Evolutionary conservation across 2,329 filamentous ascomycete genomes (phyloP).

Genomic region (Pseudocercospora ulei): DNA sequence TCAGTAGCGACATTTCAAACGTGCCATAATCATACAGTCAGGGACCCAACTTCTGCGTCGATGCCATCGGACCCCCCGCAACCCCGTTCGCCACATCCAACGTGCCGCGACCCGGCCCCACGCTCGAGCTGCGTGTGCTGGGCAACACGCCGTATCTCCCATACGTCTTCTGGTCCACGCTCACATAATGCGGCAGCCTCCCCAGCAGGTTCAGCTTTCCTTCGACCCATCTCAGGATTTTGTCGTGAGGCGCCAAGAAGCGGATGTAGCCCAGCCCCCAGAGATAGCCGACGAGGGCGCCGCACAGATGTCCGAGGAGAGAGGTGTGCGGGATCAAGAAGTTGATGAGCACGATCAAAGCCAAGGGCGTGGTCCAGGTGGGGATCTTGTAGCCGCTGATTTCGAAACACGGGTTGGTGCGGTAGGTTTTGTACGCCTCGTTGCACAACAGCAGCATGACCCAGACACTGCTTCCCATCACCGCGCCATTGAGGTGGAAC

Average conservation of each 20-base stretch:
- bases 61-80: constrained; percentile 53
- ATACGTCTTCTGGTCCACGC: constrained; percentile 90
- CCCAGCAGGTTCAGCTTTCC: constrained; percentile 75
- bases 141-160: constrained; percentile 85
- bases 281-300: constrained; percentile 72
- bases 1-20: constrained; percentile 4
- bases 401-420: constrained; percentile 66
- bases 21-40: constrained; percentile 36
- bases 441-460: constrained; percentile 77
- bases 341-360: constrained; percentile 62
- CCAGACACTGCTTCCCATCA: constrained; percentile 85
- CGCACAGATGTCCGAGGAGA: constrained; percentile 76
- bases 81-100: constrained; percentile 32
- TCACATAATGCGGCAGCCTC: constrained; percentile 81
- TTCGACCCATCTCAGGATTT: constrained; percentile 78
- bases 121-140: constrained; percentile 22
- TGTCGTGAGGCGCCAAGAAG: constrained; percentile 80
- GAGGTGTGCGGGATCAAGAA: constrained; percentile 73
- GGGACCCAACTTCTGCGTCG: constrained; percentile 59
- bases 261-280: constrained; percentile 84
- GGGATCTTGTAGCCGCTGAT: constrained; percentile 62
- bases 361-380: constrained; percentile 83
- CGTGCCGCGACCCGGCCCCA: constrained; percentile 27
- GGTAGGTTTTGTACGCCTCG: constrained; percentile 78
- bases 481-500: constrained; percentile 58